These are phyloP conservation scores for Calycina marina DNA, from an alignment of 2,329 filamentous ascomycete species.

Conservation along the genomic window DNA sequence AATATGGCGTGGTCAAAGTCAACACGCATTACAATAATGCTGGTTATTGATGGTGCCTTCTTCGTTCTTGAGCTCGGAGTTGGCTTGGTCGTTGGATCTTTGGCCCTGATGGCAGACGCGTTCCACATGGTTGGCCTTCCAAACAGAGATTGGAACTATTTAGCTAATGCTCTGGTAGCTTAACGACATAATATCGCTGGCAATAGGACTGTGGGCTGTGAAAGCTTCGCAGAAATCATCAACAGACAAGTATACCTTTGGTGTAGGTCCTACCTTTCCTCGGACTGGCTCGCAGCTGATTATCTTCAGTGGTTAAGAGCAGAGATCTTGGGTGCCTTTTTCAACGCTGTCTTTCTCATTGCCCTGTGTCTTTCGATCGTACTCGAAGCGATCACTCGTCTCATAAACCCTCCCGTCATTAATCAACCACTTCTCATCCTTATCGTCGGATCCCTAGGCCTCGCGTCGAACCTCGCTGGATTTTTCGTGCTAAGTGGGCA, in stretches of 20 bases:
- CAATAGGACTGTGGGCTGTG: constrained; percentile 91
- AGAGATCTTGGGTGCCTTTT: constrained; percentile 87
- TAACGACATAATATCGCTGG: constrained; percentile 91
- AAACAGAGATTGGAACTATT: background rate
- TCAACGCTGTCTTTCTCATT: constrained; percentile 96
- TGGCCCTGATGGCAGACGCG: constrained; percentile 88
- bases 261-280: constrained; percentile 39
- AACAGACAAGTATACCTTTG: constrained; percentile 90
- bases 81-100: constrained; percentile 76
- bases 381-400: constrained; percentile 82
- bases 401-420: constrained; percentile 83
- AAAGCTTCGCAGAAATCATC: constrained; percentile 72
- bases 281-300: background rate
- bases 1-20: constrained; percentile 83
- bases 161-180: constrained; percentile 36
- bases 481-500: constrained; percentile 89
- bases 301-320: constrained; percentile 72
- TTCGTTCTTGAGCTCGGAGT: constrained; percentile 79
- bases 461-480: constrained; percentile 78
- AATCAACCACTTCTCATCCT: constrained; percentile 74
- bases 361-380: constrained; percentile 93
- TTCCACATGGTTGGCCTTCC: constrained; percentile 74
- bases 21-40: constrained; percentile 81
- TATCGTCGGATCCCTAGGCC: constrained; percentile 73
- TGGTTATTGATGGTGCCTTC: constrained; percentile 78